phyloP scores from a whole-genome alignment of 768 basidiomycete genomes.

The Clathrus columnatus region DNA sequence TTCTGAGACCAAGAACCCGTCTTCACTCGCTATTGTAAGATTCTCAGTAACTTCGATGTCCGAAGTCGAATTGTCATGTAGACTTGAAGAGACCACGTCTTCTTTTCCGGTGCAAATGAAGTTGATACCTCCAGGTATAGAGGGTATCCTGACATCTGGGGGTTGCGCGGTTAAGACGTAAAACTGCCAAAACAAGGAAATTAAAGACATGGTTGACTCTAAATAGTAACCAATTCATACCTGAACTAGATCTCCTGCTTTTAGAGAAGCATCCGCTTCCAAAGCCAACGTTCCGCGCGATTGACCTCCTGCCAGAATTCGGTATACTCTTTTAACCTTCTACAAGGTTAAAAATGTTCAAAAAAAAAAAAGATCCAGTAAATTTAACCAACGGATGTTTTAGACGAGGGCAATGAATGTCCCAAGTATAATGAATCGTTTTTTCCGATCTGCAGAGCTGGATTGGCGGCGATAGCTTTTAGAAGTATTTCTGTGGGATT shows the following conservation, averaged over 20 bases:
- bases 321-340: constrained; percentile 41
- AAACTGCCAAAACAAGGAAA: not conserved
- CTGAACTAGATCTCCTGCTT: constrained; percentile 41
- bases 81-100: not conserved
- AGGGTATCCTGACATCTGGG: not conserved
- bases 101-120: not conserved
- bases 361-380: not conserved
- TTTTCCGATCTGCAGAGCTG: constrained; percentile 28
- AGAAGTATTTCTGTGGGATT: constrained; percentile 61
- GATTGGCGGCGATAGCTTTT: constrained; percentile 32
- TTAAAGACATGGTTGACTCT: not conserved
- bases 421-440: constrained; percentile 55
- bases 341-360: constrained; percentile 6
- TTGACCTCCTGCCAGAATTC: constrained; percentile 64
- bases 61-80: not conserved
- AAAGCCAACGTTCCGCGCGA: constrained; percentile 60
- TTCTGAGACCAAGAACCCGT: not conserved
- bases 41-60: not conserved
- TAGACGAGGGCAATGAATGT: constrained; percentile 16
- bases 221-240: constrained; percentile 23
- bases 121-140: not conserved
- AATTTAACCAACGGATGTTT: constrained; percentile 15
- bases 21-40: not conserved
- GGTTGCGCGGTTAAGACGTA: not conserved
- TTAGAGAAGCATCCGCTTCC: constrained; percentile 42